A percentile compares a stretch with the other conserved stretches of the same genome.
These are phyloP conservation scores for Phytophthora brassicae DNA, from an alignment of 352 stramenopile species.

Conservation along the genomic window DNA sequence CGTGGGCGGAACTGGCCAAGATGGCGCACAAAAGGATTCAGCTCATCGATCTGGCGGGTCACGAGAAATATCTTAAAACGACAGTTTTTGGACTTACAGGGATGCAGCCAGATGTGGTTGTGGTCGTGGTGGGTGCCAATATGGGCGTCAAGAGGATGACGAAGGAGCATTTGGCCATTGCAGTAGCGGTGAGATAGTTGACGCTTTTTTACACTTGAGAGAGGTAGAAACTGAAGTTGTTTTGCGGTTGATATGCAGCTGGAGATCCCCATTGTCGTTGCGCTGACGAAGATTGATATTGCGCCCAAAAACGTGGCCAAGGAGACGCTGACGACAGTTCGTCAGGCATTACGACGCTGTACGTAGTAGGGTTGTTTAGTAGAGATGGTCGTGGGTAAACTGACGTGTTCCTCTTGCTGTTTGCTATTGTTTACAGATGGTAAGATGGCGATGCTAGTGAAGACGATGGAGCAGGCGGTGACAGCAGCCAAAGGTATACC, in stretches of 20 bases:
- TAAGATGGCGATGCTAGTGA: slow-evolving; percentile 94
- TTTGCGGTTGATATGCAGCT: slow-evolving; percentile 42
- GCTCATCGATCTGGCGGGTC: slow-evolving; percentile 88
- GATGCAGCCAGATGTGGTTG: slow-evolving; percentile 95
- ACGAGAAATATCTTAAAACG: slow-evolving; percentile 99
- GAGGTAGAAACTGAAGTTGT: background rate
- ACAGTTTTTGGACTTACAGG: slow-evolving; percentile 98
- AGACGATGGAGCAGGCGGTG: slow-evolving; percentile 81
- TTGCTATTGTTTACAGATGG: slow-evolving; percentile 49
- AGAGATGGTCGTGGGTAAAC: background rate
- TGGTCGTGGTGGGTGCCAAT: slow-evolving; percentile 94
- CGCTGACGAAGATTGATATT: slow-evolving; percentile 95
- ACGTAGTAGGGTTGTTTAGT: slow-evolving; percentile 10
- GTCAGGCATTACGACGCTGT: slow-evolving; percentile 85
- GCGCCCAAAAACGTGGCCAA: slow-evolving; percentile 92
- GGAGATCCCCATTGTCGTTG: slow-evolving; percentile 93
- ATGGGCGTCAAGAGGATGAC: slow-evolving; percentile 96
- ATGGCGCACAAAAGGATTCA: slow-evolving; percentile 82
- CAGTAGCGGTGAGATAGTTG: slow-evolving; percentile 61
- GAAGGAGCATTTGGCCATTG: slow-evolving; percentile 92
- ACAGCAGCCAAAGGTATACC: slow-evolving; percentile 88
- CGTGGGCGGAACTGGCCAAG: slow-evolving; percentile 80
- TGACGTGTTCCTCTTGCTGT: background rate
- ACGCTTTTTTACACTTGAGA: background rate
- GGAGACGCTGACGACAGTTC: slow-evolving; percentile 89